Evolutionary conservation across 2,329 filamentous ascomycete genomes (phyloP), one percentile per base, ranked within the genome.

Genomic region (Parastagonospora nodorum): DNA sequence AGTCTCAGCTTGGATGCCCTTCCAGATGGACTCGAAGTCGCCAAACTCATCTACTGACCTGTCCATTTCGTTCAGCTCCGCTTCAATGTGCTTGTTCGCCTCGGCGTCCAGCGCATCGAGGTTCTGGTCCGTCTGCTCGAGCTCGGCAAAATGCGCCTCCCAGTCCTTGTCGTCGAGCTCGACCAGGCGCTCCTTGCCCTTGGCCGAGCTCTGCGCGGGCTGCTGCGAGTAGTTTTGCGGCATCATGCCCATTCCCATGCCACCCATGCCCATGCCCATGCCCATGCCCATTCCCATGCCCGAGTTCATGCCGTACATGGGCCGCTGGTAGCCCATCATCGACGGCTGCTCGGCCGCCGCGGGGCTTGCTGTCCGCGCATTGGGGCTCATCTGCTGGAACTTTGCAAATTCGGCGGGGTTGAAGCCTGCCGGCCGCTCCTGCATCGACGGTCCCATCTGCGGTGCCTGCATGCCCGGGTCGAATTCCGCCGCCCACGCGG

Each of bases 111-210:
- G 73, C 48, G 79, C 72, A 49, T 80, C 73, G 46, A 77, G 69
- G 63, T 76, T 58, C 55, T 81, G 74, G 67, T 87, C 83, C 53
- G 86, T 80, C 56, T 88, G 77, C 71, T 93, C 90, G 71, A 97
- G 87, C 74, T 94, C 86, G 50, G 91, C 89, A 74, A 99, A 99
- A 74, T 97, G 92, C 64, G 92, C 90, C 75, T 97, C 93, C 94
- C 94, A 97, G 69, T 96, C 88, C 67, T 88, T 74, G 64, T 99
- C 93, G 71, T 97, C 91, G 19, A 97, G 83, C 77, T 97, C 94
- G 10, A 97, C 88, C 77, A 97, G 84, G 31, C 83, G 78, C 5
- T 79, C 85, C 75, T 95, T 96, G 33, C 89, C 92, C 73, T 97
- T 97, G 51, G 89, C 90, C 8, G 60, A 58, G 44, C 78, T 76